Base-by-base conservation (phyloP, 768 basidiomycete species). In the Suillus brevipes region DNA sequence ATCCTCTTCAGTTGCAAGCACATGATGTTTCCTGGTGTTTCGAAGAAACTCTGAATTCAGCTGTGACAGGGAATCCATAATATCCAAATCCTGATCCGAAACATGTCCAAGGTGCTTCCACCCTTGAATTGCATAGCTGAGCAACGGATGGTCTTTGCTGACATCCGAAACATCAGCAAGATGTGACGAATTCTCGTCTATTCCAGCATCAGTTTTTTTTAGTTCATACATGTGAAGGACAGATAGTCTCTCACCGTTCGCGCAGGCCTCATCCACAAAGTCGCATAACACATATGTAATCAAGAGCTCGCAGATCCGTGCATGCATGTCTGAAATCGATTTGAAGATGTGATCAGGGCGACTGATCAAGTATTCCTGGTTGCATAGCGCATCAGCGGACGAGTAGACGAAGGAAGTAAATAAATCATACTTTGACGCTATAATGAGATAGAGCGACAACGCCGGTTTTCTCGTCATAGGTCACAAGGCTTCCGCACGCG, bases 371-470 rank as follows among this genome's bases (percentile, higher is more conserved):
- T 43, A 20, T 43, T 43, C 43, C 43, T 43, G 43, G 8, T 9
- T 20, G 3, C 42, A 5, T 8, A 20, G 7, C 18, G 42, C 20
- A 43, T 43, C 8, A 43, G 43, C 8, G 4, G 18, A 9, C 8
- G 20, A 43, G 8, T 9, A 43, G 8, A 43, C 20, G 18, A 43
- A 20, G 6, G 20, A 43, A 8, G 18, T 20, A 2, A 4, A 43
- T 20, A 9, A 1, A 57, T 31, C 36, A 23, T 66, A 64, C 65
- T 37, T 66, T 37, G 16, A 66, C 62, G 34, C 62, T 60, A 40
- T 66, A 64, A 53, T 60, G 62, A 13, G 62, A 66, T 43, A 66
- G 38, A 34, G 34, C 49, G 7, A 60, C 28, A 3, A 60, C 20
- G 0, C 37, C 12, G 0, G 25, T 49, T 14, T 20, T 4, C 25